A percentile compares a stretch with the other conserved stretches of the same genome.
Conservation (phyloP, 2,329 filamentous ascomycete genomes). For the Xylariaceae sp. region DNA sequence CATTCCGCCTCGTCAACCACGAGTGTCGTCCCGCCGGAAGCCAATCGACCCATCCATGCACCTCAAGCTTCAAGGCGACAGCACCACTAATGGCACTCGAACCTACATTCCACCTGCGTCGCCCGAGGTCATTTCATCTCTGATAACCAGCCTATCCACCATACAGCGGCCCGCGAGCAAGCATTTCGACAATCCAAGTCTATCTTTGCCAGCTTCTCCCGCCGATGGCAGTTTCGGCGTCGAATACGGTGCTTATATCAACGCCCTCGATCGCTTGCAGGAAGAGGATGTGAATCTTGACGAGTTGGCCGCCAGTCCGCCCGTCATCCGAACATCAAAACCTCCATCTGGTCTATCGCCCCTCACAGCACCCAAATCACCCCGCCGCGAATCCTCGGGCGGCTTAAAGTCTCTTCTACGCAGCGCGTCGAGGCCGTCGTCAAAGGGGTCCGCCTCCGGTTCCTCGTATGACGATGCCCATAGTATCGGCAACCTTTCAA, state of each 20-base stretch:
- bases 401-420: conserved; percentile 60
- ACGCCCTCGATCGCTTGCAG: conserved; percentile 45
- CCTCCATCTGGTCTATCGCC: conserved; percentile 72
- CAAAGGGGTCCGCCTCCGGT: conserved; percentile 46
- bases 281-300: conserved; percentile 50
- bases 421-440: conserved; percentile 55
- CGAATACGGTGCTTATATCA: conserved; percentile 65
- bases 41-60: conserved; percentile 30
- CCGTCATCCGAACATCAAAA: conserved; percentile 77
- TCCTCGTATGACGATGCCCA: conserved; percentile 55
- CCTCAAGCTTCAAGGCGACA: conserved; percentile 24
- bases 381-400: conserved; percentile 43
- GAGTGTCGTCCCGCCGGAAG: conserved; percentile 31
- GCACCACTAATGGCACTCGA: conserved; percentile 15
- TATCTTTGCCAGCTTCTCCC: conserved; percentile 38
- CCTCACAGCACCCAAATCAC: conserved; percentile 60
- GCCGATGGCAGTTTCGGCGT: conserved; percentile 59
- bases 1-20: conserved; percentile 24
- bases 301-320: conserved; percentile 60
- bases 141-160: conserved; percentile 67
- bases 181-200: conserved; percentile 60
- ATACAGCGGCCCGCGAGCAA: conserved; percentile 64
- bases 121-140: conserved; percentile 66
- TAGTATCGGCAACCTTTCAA: conserved; percentile 61
- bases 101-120: conserved; percentile 45